phyloP scores from a whole-genome alignment of 2,329 filamentous ascomycete species.

The Elsinoe arachidis region DNA sequence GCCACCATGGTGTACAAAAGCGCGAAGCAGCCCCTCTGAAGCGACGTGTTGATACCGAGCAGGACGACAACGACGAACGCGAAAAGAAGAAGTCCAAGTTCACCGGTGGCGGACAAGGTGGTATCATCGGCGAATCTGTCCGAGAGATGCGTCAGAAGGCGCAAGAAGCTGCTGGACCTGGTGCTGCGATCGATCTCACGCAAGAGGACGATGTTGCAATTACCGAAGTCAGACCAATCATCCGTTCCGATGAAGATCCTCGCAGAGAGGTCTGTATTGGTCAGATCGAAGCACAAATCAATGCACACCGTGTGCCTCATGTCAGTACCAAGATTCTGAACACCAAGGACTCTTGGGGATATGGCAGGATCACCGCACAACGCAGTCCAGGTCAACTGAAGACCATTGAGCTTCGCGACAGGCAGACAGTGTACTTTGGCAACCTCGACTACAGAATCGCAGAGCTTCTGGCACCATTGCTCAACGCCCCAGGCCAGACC shows the following conservation, averaged over 20 bases:
- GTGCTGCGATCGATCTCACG: constrained; percentile 42
- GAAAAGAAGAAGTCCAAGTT: constrained; percentile 38
- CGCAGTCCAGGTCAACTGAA: constrained; percentile 39
- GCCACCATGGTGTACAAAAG: constrained; percentile 64
- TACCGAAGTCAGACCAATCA: constrained; percentile 16
- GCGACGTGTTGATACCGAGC: constrained; percentile 48
- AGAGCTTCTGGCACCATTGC: constrained; percentile 58
- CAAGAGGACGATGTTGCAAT: constrained; percentile 19
- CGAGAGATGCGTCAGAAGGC: constrained; percentile 49
- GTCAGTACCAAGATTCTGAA: constrained; percentile 15
- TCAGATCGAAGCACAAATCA: constrained; percentile 15
- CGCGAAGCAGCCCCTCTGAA: constrained; percentile 56
- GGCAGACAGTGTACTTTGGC: constrained; percentile 63
- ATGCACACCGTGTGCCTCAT: constrained; percentile 16
- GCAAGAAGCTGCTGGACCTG: constrained; percentile 23
- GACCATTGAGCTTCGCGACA: constrained; percentile 63
- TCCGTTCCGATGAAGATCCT: constrained; percentile 7
- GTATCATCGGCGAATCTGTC: constrained; percentile 56
- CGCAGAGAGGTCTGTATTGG: constrained; percentile 17
- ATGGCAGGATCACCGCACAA: constrained; percentile 64
- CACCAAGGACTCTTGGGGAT: constrained; percentile 46
- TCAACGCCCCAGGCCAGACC: constrained; percentile 54
- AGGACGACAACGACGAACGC: constrained; percentile 22
- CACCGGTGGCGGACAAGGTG: constrained; percentile 43
- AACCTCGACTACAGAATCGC: constrained; percentile 62